phyloP scores from a whole-genome alignment of 441 rosid species.

The Pelargonium fulgidum region DNA sequence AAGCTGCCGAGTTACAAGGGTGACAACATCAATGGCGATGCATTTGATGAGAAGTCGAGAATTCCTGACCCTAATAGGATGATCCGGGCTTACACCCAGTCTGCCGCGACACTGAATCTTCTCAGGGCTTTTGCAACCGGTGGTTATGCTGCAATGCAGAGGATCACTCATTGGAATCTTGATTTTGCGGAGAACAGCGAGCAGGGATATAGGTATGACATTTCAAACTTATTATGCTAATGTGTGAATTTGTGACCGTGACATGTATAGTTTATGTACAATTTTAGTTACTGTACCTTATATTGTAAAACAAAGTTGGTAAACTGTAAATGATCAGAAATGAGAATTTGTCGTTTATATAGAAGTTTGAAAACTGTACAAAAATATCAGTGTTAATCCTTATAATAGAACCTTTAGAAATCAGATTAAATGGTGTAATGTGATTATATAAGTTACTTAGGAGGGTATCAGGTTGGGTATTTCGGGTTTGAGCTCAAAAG shows the following conservation, averaged over 20 bases:
- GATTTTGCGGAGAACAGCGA: conserved; percentile 23
- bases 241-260: too few species aligned
- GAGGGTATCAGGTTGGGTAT: too few species aligned
- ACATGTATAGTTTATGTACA: not conserved
- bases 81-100: conserved; percentile 20
- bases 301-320: not conserved
- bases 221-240: not conserved
- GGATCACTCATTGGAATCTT: conserved; percentile 22
- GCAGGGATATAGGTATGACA: conserved; percentile 16
- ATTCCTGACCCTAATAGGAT: conserved; percentile 22
- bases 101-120: conserved; percentile 18
- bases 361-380: too few species aligned
- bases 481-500: too few species aligned
- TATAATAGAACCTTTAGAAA: too few species aligned
- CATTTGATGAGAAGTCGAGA: conserved; percentile 18
- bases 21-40: conserved; percentile 21
- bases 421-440: too few species aligned
- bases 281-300: not conserved
- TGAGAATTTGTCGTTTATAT: too few species aligned
- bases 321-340: too few species aligned
- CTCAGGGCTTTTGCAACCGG: conserved; percentile 23
- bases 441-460: too few species aligned
- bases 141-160: conserved; percentile 24
- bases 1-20: conserved; percentile 22
- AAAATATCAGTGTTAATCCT: too few species aligned